phyloP scores from a whole-genome alignment of 176 grass and related monocot genomes.

The Juncus inflexus region DNA sequence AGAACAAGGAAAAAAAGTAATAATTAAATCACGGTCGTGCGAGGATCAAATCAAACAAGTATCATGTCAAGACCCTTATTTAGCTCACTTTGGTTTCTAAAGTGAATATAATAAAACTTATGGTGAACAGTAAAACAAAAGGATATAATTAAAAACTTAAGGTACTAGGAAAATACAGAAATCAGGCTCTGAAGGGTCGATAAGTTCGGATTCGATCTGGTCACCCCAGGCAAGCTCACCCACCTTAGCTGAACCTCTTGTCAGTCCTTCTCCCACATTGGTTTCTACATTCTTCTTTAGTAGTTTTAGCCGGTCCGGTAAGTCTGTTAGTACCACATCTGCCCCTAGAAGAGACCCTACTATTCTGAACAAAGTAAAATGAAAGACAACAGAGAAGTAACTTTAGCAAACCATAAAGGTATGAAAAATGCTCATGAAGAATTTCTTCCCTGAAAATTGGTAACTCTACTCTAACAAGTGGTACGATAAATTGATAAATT shows the following conservation, averaged over 20 bases:
- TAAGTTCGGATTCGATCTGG: conserved; percentile 40
- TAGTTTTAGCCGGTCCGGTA: conserved; percentile 75
- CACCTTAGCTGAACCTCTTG: conserved; percentile 38
- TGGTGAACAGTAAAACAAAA: neutral
- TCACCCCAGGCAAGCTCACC: conserved; percentile 67
- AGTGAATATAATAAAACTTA: too few species aligned
- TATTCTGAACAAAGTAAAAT: conserved; percentile 23
- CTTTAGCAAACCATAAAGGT: neutral
- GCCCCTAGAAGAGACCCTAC: conserved; percentile 59
- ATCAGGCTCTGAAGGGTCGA: conserved; percentile 35
- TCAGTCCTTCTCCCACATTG: conserved; percentile 26
- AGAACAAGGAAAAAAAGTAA: neutral
- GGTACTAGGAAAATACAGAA: conserved; percentile 32
- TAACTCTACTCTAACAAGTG: too few species aligned
- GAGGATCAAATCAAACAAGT: too few species aligned
- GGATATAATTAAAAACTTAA: neutral
- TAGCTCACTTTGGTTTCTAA: too few species aligned
- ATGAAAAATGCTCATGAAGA: too few species aligned
- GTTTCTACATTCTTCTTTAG: conserved; percentile 63
- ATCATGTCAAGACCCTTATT: neutral
- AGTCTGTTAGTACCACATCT: conserved; percentile 58
- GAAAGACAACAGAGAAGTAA: neutral
- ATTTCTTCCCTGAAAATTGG: too few species aligned
- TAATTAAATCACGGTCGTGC: neutral
- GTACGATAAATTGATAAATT: neutral